Evolutionary conservation across 345 rosid species (phyloP), one percentile per base, ranked within the genome.

Genomic region (Moringa oleifera): DNA sequence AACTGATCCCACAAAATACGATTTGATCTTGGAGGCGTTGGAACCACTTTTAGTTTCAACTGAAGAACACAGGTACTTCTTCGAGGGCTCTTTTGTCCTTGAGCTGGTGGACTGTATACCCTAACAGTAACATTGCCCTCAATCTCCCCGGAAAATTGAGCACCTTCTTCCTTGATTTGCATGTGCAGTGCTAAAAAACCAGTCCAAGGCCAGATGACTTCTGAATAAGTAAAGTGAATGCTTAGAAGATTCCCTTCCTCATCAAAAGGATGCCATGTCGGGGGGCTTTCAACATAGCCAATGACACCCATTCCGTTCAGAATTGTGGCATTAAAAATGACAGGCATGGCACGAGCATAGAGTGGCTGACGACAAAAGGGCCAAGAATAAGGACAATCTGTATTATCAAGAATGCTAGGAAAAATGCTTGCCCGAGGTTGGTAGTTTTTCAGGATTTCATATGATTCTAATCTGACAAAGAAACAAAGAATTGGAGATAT

Each of bases 161-260:
- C 81, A 71, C 97, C 98, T 81, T 93, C 98, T 77, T 93, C 98
- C 83, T 88, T 83, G 68, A 93, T 88, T 82, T 93, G 98, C 96
- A 93, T 88, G 86, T 93, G 87, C 72, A 93, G 64, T 58, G 99
- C 99, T 65, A 93, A 68, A 78, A 83, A 93, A 49, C 99, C 97
- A 73, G 99, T 90, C 99, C 99, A 93, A 41, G 99, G 99, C 99
- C 99, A 93, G 74, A 93, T 82, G 53, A 86, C 77, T 67, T 83
- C 69, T n/a, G 99, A 86, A 74, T 93, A 85, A 60, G 84, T 81
- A 64, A 88, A 93, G 76, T 71, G 90, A 73, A 93, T 82, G 75
- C 80, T 86, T 68, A 93, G 67, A 66, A 93, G 88, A 73, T 90
- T 86, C 76, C 99, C 96, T 50, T 93, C 92, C 71, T 94, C 97